Evolutionary conservation across 331 rosid species (phyloP).

Genomic region (Cydonia oblonga): DNA sequence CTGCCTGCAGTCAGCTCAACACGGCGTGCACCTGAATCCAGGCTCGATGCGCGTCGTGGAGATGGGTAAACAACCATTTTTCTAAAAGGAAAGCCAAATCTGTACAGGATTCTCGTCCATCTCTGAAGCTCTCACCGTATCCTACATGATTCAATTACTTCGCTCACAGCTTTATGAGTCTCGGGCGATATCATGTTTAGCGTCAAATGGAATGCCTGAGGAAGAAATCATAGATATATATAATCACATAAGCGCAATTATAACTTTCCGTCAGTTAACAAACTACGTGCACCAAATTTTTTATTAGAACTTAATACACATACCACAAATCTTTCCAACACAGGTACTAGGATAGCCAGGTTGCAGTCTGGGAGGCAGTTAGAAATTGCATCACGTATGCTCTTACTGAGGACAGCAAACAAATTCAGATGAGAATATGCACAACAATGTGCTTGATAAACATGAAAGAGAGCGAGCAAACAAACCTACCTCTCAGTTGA

Average conservation of each 20-base stretch:
- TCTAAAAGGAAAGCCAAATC: conserved; percentile 27
- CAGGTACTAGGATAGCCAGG: conserved; percentile 76
- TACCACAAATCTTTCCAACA: conserved; percentile 98
- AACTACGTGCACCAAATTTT: background rate
- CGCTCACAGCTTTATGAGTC: conserved; percentile 83
- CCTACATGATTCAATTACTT: conserved; percentile 91
- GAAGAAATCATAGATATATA: background rate
- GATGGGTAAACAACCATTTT: conserved; percentile 6
- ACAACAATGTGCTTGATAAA: background rate
- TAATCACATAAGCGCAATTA: background rate
- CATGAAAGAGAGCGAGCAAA: background rate
- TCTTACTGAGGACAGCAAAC: conserved; percentile 42
- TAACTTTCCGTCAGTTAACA: background rate
- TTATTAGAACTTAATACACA: conserved; percentile 5
- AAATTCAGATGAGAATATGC: background rate
- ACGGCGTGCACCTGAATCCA: conserved; percentile 15
- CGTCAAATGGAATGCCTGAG: conserved; percentile 88
- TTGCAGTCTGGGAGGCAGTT: conserved; percentile 78
- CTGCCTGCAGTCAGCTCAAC: conserved; percentile 17
- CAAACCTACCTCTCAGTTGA: conserved; percentile 66
- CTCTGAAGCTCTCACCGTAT: conserved; percentile 32
- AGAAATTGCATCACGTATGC: conserved; percentile 62
- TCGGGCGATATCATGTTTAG: conserved; percentile 92
- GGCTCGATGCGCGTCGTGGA: background rate
- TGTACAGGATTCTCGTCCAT: conserved; percentile 34